Conservation (phyloP, 73 alveolate species). For the Effrenium voratum region DNA sequence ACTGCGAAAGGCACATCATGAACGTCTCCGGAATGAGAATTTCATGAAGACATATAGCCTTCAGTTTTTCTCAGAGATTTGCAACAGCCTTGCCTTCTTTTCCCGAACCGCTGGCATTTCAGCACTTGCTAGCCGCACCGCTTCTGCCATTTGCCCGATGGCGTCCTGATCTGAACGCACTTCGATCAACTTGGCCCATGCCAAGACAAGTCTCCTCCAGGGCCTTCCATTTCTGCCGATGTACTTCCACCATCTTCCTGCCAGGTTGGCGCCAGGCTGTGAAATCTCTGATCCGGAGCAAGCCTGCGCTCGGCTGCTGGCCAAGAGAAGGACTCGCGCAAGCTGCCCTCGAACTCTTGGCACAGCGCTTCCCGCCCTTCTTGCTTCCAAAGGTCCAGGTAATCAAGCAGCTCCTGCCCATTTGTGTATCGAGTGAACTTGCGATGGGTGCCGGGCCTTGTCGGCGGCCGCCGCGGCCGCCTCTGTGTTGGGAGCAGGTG, state of each 20-base stretch:
- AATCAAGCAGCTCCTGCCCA: constrained; percentile 26
- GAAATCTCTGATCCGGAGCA: neutral
- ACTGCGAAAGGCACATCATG: neutral
- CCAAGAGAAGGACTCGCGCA: constrained; percentile 70
- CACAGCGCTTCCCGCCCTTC: constrained; percentile 45
- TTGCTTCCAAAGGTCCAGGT: constrained; percentile 24
- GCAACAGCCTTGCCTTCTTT: neutral
- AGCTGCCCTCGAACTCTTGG: constrained; percentile 33
- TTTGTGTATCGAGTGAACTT: neutral
- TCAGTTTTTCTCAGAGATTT: neutral
- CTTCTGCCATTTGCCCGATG: constrained; percentile 24
- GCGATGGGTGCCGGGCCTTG: too few relatives aligned
- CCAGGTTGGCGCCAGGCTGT: neutral
- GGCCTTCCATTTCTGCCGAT: constrained; percentile 77
- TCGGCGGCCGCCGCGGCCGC: too few relatives aligned
- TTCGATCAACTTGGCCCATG: too few relatives aligned
- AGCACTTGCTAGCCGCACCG: neutral
- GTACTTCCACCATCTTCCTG: constrained; percentile 72
- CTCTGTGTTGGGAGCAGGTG: too few relatives aligned
- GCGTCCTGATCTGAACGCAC: neutral
- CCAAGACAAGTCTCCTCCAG: constrained; percentile 21
- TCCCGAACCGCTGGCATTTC: neutral
- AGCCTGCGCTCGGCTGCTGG: constrained; percentile 54
- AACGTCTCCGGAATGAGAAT: neutral
- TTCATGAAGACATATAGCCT: neutral